phyloP scores from a whole-genome alignment of 768 basidiomycete genomes.

The Hortiboletus flavorubellus region DNA sequence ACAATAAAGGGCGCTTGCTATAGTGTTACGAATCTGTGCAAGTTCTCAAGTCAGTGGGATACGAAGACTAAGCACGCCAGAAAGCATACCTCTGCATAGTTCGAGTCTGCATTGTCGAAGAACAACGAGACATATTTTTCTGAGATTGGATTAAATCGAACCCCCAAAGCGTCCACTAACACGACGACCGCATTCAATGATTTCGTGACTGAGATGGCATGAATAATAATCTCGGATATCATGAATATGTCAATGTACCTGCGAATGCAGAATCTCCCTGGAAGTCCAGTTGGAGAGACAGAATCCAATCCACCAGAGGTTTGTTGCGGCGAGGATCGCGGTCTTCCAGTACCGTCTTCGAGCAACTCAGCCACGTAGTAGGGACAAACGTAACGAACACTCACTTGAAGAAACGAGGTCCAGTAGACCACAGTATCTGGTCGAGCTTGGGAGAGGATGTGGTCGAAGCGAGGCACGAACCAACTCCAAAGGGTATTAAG shows the following conservation, averaged over 20 bases:
- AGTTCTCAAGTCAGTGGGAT: neutral
- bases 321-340: constrained; percentile 79
- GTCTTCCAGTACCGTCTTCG: constrained; percentile 52
- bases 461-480: constrained; percentile 57
- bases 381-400: neutral
- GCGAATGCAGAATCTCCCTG: constrained; percentile 83
- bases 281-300: constrained; percentile 76
- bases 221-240: neutral
- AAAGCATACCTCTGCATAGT: constrained; percentile 73
- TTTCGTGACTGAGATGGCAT: constrained; percentile 61
- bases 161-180: constrained; percentile 61
- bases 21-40: constrained; percentile 60
- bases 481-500: constrained; percentile 68
- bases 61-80: neutral
- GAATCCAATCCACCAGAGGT: constrained; percentile 72
- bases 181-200: constrained; percentile 63
- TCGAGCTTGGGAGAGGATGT: constrained; percentile 71
- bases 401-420: constrained; percentile 55
- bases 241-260: constrained; percentile 44
- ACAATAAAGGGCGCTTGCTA: constrained; percentile 61
- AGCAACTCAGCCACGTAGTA: constrained; percentile 3
- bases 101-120: constrained; percentile 73
- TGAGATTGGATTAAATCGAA: constrained; percentile 63
- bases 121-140: constrained; percentile 67
- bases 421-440: constrained; percentile 81